A percentile compares a stretch with the other conserved stretches of the same genome.
Evolutionary conservation across 2,329 filamentous ascomycete species (phyloP).

Genomic region (Nigrospora sphaerica): DNA sequence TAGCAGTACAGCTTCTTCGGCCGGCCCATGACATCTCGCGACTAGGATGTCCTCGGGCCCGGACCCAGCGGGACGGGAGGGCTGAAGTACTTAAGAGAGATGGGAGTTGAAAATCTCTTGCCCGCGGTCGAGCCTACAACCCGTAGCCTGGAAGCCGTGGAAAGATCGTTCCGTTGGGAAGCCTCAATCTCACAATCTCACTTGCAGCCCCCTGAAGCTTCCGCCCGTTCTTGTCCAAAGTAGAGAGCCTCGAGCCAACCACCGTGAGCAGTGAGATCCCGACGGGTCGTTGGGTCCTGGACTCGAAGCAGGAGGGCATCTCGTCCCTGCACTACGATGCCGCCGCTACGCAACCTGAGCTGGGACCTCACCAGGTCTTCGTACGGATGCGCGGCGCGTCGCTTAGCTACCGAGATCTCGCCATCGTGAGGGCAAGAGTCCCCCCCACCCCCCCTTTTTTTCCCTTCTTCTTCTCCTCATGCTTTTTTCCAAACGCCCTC

Average conservation of each 20-base stretch:
- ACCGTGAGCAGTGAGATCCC: not conserved
- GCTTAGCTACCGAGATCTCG: constrained; percentile 30
- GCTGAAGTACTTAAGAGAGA: too few species aligned
- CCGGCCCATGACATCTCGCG: too few species aligned
- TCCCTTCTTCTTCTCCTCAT: not conserved
- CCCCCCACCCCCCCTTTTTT: not conserved
- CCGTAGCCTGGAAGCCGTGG: too few species aligned
- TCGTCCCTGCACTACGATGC: constrained; percentile 7
- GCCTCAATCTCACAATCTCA: too few species aligned
- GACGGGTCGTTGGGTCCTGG: constrained; percentile 7
- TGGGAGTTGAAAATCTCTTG: too few species aligned
- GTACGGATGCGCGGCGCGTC: constrained; percentile 38
- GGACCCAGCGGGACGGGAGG: too few species aligned
- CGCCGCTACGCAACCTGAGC: constrained; percentile 11
- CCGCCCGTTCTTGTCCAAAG: too few species aligned
- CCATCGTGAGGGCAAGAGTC: constrained; percentile 21
- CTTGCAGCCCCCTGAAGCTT: too few species aligned
- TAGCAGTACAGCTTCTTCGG: too few species aligned
- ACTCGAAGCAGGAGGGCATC: constrained; percentile 2
- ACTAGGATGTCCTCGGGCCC: too few species aligned
- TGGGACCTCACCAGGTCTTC: constrained; percentile 47
- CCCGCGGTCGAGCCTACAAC: too few species aligned
- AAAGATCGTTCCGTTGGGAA: too few species aligned
- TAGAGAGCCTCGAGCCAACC: not conserved
- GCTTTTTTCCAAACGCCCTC: not conserved